Evolutionary conservation across 306 rosid species (phyloP).

Genomic region (Leucaena leucocephala): DNA sequence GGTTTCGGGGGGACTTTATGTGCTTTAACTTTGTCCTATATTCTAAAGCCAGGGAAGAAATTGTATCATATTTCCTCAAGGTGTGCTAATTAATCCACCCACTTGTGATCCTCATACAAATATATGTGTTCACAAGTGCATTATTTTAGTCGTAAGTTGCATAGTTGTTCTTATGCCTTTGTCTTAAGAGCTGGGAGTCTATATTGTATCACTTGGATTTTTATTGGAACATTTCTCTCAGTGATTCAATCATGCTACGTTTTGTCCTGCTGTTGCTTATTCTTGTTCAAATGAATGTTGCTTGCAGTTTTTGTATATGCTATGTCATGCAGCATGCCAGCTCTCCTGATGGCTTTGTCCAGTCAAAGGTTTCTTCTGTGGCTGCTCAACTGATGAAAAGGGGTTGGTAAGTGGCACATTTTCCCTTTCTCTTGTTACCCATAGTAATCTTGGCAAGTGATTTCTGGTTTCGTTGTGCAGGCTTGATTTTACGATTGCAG

Average conservation of each 20-base stretch:
- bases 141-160: slow-evolving; percentile 10
- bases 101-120: slow-evolving; percentile 18
- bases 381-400: slow-evolving; percentile 96
- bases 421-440: slow-evolving; percentile 13
- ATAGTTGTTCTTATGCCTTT: slow-evolving; percentile 20
- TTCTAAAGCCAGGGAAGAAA: slow-evolving; percentile 25
- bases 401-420: slow-evolving; percentile 73
- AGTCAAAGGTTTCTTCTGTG: slow-evolving; percentile 87
- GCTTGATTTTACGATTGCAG: slow-evolving; percentile 74
- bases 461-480: slow-evolving; percentile 52
- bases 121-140: slow-evolving; percentile 6
- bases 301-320: slow-evolving; percentile 87
- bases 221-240: slow-evolving; percentile 13
- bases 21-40: slow-evolving; percentile 21
- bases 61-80: slow-evolving; percentile 19
- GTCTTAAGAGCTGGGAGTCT: slow-evolving; percentile 24
- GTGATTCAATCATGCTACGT: slow-evolving; percentile 1
- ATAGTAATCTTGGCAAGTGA: slow-evolving; percentile 28
- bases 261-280: slow-evolving; percentile 30
- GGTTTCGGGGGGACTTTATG: background rate
- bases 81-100: slow-evolving; percentile 7
- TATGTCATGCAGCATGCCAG: slow-evolving; percentile 82
- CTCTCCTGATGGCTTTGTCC: slow-evolving; percentile 79
- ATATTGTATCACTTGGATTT: slow-evolving; percentile 11
- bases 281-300: slow-evolving; percentile 34